Evolutionary conservation across 148 eudicot genomes (phyloP).

Genomic region (Spergularia marina): DNA sequence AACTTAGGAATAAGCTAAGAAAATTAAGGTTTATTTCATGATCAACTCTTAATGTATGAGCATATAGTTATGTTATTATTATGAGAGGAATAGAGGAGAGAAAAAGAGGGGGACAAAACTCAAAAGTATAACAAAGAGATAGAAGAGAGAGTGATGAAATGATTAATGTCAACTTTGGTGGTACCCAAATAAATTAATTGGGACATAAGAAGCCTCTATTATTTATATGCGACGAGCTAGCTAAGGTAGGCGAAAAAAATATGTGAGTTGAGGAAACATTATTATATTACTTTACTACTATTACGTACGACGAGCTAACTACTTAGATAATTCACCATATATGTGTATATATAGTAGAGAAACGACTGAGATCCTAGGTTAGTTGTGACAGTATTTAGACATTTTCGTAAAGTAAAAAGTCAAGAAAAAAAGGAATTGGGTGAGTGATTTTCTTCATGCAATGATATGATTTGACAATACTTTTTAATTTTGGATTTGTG

Average conservation of each 20-base stretch:
- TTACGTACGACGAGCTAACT: background rate
- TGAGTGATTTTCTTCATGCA: background rate
- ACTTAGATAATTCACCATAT: background rate
- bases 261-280: background rate
- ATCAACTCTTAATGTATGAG: background rate
- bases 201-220: constrained; percentile 26
- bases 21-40: constrained; percentile 3
- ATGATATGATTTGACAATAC: constrained; percentile 9
- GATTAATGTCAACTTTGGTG: constrained; percentile 32
- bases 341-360: background rate
- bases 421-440: background rate
- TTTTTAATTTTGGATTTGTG: constrained; percentile 6
- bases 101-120: background rate
- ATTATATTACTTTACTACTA: constrained; percentile 2
- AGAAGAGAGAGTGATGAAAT: constrained; percentile 14
- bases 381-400: background rate
- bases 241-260: background rate
- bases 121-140: background rate
- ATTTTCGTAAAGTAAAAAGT: background rate
- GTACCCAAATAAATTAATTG: constrained; percentile 21
- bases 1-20: background rate
- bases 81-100: background rate
- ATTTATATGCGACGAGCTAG: constrained; percentile 26
- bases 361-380: background rate
- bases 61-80: background rate